Evolutionary conservation across 768 basidiomycete genomes (phyloP).

Genomic region (Psilocybe sp.): DNA sequence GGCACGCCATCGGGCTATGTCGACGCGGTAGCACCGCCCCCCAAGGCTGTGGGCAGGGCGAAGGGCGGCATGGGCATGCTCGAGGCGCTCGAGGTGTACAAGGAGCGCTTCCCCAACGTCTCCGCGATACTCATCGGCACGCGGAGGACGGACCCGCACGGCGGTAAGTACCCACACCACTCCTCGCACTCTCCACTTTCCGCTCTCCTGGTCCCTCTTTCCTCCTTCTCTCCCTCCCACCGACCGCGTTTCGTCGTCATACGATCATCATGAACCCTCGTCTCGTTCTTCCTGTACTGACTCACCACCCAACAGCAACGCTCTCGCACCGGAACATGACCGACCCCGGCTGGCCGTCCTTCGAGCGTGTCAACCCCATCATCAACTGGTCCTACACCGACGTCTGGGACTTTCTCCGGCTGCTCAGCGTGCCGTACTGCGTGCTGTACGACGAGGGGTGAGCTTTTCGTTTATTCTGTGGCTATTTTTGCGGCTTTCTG

Average conservation of each 20-base stretch:
- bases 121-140: conserved; percentile 89
- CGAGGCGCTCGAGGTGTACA: conserved; percentile 71
- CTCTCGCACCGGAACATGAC: conserved; percentile 75
- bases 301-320: conserved; percentile 42
- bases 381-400: conserved; percentile 92
- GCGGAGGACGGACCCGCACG: conserved; percentile 87
- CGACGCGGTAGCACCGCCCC: too few relatives aligned
- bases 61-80: conserved; percentile 76
- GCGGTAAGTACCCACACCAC: conserved; percentile 81
- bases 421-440: conserved; percentile 82
- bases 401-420: conserved; percentile 84
- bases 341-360: conserved; percentile 85
- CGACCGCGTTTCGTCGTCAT: background rate
- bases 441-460: conserved; percentile 88
- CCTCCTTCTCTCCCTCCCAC: background rate
- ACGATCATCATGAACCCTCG: too few relatives aligned
- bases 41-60: conserved; percentile 44
- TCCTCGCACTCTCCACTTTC: too few relatives aligned
- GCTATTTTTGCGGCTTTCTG: too few relatives aligned
- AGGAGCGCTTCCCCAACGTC: conserved; percentile 60
- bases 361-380: conserved; percentile 91
- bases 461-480: conserved; percentile 16
- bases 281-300: background rate
- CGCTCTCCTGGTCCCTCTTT: too few relatives aligned
- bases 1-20: conserved; percentile 20